phyloP scores from a whole-genome alignment of 2,329 filamentous ascomycete species.

The Seiridium cupressi region DNA sequence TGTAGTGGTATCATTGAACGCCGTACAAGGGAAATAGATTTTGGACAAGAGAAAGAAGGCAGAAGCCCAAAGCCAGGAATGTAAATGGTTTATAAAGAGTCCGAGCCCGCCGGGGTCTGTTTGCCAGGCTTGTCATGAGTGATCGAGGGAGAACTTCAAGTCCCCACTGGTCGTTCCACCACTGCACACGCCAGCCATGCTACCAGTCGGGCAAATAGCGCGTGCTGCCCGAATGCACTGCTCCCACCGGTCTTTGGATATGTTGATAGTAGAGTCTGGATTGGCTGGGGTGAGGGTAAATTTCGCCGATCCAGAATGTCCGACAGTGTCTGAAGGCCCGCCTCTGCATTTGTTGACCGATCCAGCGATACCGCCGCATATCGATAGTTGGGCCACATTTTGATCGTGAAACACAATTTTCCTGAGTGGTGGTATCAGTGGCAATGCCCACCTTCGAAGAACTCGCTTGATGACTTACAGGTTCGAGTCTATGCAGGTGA shows the following conservation, averaged over 20 bases:
- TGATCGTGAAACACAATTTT: conserved; percentile 48
- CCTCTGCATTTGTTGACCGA: conserved; percentile 43
- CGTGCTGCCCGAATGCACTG: conserved; percentile 52
- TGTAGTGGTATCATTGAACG: background rate
- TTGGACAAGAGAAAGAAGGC: background rate
- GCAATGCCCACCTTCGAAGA: no score
- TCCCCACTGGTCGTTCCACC: conserved; percentile 49
- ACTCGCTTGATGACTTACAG: conserved; percentile 28
- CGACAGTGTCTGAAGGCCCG: conserved; percentile 39
- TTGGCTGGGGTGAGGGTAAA: conserved; percentile 43
- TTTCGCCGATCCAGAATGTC: conserved; percentile 43
- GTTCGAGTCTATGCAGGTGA: conserved; percentile 39
- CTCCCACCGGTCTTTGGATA: conserved; percentile 52
- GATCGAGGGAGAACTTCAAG: conserved; percentile 39
- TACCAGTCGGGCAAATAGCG: conserved; percentile 49
- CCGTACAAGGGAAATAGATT: no score
- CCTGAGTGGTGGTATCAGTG: conserved; percentile 19
- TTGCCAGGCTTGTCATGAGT: conserved; percentile 13
- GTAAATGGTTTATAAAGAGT: background rate
- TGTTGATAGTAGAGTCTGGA: conserved; percentile 47
- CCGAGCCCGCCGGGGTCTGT: no score
- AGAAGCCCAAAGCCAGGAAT: background rate
- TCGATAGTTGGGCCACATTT: conserved; percentile 45
- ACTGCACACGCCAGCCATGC: conserved; percentile 42
- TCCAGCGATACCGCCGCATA: conserved; percentile 52